Base-by-base conservation (phyloP, 306 rosid genomes). In the Fragaria iinumae region DNA sequence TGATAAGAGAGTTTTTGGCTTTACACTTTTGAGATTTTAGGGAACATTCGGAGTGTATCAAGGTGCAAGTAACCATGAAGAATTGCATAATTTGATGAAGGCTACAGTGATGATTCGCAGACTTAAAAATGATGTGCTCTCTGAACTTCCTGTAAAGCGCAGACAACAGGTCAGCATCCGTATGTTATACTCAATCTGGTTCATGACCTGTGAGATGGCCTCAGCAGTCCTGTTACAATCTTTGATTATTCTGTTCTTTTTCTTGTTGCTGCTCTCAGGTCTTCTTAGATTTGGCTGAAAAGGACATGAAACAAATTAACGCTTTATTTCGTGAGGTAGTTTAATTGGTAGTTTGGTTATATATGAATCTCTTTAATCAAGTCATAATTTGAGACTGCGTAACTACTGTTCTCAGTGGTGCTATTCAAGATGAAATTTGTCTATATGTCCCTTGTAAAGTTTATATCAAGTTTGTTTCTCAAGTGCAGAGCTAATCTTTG, bases 11-110 rank as follows among this genome's bases (percentile, higher is more conserved):
- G 11, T 57, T 34, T 47, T 38, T 59, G 41, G 59, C 59, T 34
- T 65, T 72, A 65, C 71, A 72, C 21, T 69, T 55, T 78, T 74
- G 67, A 70, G 69, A 36, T 80, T 86, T 78, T 77, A 94, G 98
- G 96, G 96, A 78, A 9, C 73, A 18, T 94, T 94, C 83, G 98
- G 98, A 81, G 3, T 86, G 68, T 94, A 89, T 88, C 98, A 94
- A 88, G 98, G 98, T 81, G 98, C 98, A 84, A 91, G 97, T 88
- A 91, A 94, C 79, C 96, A 91, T 80, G 98, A 91, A 76, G 98
- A 94, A 84, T 85, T 94, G 90, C 97, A 94, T 83, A 91, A 90
- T 89, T 81, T 94, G 91, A 89, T 94, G 86, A 91, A 94, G 88
- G 96, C 90, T 55, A 94, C 98, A 10, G 76, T 89, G 82, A 89